A percentile compares a stretch with the other conserved stretches of the same genome.
These are phyloP conservation scores for Filobasidium floriforme DNA, from an alignment of 768 basidiomycete species.

Conservation along the genomic window DNA sequence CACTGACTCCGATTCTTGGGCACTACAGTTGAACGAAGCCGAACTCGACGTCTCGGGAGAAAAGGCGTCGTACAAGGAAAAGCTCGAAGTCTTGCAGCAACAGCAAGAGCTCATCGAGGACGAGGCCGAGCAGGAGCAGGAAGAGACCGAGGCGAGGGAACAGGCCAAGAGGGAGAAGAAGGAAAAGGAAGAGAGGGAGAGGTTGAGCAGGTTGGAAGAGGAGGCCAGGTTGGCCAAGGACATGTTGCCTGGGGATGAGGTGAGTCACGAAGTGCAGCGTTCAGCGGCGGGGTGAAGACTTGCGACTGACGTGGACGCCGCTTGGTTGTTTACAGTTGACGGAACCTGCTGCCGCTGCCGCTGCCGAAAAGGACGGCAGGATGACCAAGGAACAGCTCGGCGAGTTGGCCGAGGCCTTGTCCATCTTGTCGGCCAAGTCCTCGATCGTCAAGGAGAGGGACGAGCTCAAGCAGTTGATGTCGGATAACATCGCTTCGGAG, in stretches of 20 bases:
- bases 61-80: slow-evolving; percentile 86
- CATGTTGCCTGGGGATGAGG: slow-evolving; percentile 82
- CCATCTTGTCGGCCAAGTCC: slow-evolving; percentile 83
- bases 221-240: slow-evolving; percentile 73
- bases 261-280: slow-evolving; percentile 38
- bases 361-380: slow-evolving; percentile 56
- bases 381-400: slow-evolving; percentile 96
- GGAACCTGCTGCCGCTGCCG: slow-evolving; percentile 17
- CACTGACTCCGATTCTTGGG: neutral
- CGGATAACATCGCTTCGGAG: slow-evolving; percentile 82
- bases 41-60: slow-evolving; percentile 93
- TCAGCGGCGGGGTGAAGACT: neutral
- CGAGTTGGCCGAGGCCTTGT: slow-evolving; percentile 84
- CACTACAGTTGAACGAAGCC: slow-evolving; percentile 78
- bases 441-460: slow-evolving; percentile 92
- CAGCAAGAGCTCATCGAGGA: slow-evolving; percentile 99
- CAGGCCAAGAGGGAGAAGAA: slow-evolving; percentile 74
- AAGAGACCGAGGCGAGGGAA: slow-evolving; percentile 43
- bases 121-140: slow-evolving; percentile 92
- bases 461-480: slow-evolving; percentile 83
- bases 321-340: slow-evolving; percentile 22
- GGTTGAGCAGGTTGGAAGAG: slow-evolving; percentile 52
- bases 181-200: slow-evolving; percentile 73
- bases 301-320: neutral
- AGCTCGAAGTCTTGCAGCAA: slow-evolving; percentile 92